Evolutionary conservation across 495 filamentous ascomycete species (phyloP).

Genomic region (Pyrenopolyporus hunteri): DNA sequence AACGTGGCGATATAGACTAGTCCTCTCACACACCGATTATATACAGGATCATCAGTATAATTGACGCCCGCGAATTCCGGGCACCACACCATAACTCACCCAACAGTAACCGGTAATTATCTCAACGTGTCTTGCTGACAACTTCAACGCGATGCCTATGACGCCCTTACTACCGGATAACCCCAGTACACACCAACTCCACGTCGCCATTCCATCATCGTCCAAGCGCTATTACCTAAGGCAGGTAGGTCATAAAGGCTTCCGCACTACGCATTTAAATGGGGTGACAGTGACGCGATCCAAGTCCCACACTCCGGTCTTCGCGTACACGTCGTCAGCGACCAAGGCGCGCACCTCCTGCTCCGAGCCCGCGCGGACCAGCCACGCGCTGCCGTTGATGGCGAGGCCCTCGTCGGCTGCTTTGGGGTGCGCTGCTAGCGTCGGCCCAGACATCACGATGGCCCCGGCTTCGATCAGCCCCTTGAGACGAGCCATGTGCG

Average conservation of each 20-base stretch:
- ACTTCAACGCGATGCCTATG: too few relatives aligned
- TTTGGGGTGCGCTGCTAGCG: conserved; percentile 19
- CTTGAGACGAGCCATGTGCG: conserved; percentile 26
- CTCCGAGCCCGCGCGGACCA: conserved; percentile 19
- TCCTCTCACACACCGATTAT: too few relatives aligned
- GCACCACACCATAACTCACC: too few relatives aligned
- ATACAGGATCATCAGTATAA: too few relatives aligned
- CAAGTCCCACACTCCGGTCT: conserved; percentile 33
- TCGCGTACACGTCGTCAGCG: conserved; percentile 23
- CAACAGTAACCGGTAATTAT: too few relatives aligned
- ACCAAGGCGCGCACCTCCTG: conserved; percentile 20
- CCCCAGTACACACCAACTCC: too few relatives aligned
- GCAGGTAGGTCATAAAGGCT: conserved; percentile 34
- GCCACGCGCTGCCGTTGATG: conserved; percentile 27
- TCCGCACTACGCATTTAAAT: conserved; percentile 25
- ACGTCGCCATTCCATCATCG: too few relatives aligned
- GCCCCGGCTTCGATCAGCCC: conserved; percentile 20
- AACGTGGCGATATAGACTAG: too few relatives aligned
- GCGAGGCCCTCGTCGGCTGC: conserved; percentile 8
- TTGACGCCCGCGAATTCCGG: too few relatives aligned
- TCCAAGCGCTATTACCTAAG: too few relatives aligned
- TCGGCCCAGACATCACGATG: conserved; percentile 33
- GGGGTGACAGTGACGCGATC: conserved; percentile 22
- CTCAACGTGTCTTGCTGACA: too few relatives aligned
- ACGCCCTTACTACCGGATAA: too few relatives aligned